Base-by-base conservation (phyloP, 345 rosid genomes). In the Pelargonium nanum region DNA sequence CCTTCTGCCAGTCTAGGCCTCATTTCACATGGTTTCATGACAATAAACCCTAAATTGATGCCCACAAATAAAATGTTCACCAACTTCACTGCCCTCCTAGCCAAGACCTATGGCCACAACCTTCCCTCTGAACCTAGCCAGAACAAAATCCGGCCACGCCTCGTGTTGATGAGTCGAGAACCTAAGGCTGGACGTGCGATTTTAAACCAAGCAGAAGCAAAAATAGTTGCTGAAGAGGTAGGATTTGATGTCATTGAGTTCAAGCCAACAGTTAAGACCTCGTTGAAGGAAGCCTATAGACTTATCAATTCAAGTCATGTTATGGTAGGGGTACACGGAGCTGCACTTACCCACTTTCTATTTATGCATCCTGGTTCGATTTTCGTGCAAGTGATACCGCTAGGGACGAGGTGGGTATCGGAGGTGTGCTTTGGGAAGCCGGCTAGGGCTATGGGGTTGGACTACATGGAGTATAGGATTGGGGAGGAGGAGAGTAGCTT, bases 271-370 rank as follows among this genome's bases (percentile, higher is more conserved):
- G 0, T n/a, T 9, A 53, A 32, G 4, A 68, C 69, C 0, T 16
- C 61, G 0, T 34, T 75, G 65, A 22, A 4, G 1, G 65, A 75
- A 6, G 40, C 68, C 0, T 75, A 70, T 17, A 19, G 10, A 23
- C 26, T 70, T 20, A 59, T 75, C 19, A 58, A 73, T 44, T 53
- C 68, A 32, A 73, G 80, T 55, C 77, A 79, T n/a, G 78, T 63
- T 1, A 56, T 75, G 69, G 0, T 79, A 4, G 83, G 78, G 5
- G 70, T 75, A n/a, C 80, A 75, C 23, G 83, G 83, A 19, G 83
- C 80, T 0, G 80, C 72, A 3, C 26, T 72, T 56, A 75, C 82
- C 0, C 75, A 75, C 40, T 0, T 58, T 6, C 24, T 75, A 56
- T 75, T 75, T 53, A 63, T 75, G 2, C 57, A 71, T 25, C 69